Evolutionary conservation across 2,329 filamentous ascomycete genomes (phyloP).

Genomic region (Fonsecaea nubica): DNA sequence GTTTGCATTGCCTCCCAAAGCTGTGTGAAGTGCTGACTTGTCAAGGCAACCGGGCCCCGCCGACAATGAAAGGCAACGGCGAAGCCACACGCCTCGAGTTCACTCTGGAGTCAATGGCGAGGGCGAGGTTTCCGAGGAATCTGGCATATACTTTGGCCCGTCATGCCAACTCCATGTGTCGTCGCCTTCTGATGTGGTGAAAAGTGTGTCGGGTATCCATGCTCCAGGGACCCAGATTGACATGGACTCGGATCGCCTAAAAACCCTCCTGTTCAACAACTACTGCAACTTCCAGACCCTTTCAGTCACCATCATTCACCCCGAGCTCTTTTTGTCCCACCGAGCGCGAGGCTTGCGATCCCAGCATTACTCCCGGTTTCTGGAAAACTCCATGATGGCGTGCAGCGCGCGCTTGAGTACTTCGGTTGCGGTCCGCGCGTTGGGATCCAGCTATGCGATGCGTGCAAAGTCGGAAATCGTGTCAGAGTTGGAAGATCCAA

Average conservation of each 20-base stretch:
- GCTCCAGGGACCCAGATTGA: constrained; percentile 1
- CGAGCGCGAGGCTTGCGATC: constrained; percentile 6
- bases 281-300: constrained; percentile 10
- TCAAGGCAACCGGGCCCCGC: background rate
- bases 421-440: constrained; percentile 3
- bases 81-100: background rate
- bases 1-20: background rate
- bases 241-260: constrained; percentile 7
- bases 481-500: constrained; percentile 9
- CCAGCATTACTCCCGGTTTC: constrained; percentile 8
- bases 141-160: constrained; percentile 11
- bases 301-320: constrained; percentile 2
- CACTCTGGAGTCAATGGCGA: background rate
- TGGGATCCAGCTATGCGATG: constrained; percentile 8
- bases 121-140: background rate
- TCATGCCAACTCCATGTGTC: constrained; percentile 4
- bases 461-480: constrained; percentile 13
- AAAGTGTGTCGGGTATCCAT: background rate
- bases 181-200: constrained; percentile 7
- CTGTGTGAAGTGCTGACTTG: background rate
- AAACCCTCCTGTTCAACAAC: constrained; percentile 11
- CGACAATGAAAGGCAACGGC: background rate
- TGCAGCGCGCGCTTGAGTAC: constrained; percentile 8
- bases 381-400: constrained; percentile 16
- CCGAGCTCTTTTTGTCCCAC: constrained; percentile 5